Conservation (phyloP, 371 early-diverging fungal genomes). For the Haplosporangium sp. region DNA sequence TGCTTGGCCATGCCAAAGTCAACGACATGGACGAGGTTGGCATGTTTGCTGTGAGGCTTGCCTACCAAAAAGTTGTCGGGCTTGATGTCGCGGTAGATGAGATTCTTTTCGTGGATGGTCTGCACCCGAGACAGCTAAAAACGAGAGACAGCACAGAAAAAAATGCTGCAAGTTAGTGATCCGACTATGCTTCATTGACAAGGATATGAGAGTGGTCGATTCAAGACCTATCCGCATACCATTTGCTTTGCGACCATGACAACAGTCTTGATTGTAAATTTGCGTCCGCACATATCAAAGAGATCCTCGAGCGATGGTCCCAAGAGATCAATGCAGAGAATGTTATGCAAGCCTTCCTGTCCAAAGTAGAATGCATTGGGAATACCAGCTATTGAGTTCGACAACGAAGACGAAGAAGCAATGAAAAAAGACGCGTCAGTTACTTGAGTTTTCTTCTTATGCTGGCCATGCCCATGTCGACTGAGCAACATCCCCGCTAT, state of each 20-base stretch:
- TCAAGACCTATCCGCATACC: conserved; percentile 59
- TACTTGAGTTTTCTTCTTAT: not conserved
- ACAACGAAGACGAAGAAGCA: not conserved
- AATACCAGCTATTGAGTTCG: conserved; percentile 70
- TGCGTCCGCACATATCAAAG: conserved; percentile 94
- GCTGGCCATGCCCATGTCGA: not conserved
- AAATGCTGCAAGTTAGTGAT: not conserved
- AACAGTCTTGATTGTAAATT: conserved; percentile 93
- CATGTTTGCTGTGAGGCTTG: conserved; percentile 71
- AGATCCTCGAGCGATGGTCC: conserved; percentile 98
- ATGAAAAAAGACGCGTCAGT: not conserved
- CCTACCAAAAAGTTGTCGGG: conserved; percentile 99
- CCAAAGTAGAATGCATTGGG: conserved; percentile 96
- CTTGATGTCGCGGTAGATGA: conserved; percentile 99
- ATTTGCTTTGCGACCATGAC: conserved; percentile 98
- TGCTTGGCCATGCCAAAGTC: conserved; percentile 99
- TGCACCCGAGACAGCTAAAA: conserved; percentile 88
- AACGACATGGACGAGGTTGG: conserved; percentile 80
- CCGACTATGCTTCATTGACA: too few species aligned
- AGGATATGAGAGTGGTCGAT: not conserved
- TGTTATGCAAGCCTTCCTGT: conserved; percentile 95
- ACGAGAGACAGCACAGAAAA: not conserved
- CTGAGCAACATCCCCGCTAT: too few species aligned
- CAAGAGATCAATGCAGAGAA: conserved; percentile 97
- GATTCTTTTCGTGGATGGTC: conserved; percentile 95